These are phyloP conservation scores for Durio zibethinus DNA, from an alignment of 345 rosid genomes.

Conservation along the genomic window DNA sequence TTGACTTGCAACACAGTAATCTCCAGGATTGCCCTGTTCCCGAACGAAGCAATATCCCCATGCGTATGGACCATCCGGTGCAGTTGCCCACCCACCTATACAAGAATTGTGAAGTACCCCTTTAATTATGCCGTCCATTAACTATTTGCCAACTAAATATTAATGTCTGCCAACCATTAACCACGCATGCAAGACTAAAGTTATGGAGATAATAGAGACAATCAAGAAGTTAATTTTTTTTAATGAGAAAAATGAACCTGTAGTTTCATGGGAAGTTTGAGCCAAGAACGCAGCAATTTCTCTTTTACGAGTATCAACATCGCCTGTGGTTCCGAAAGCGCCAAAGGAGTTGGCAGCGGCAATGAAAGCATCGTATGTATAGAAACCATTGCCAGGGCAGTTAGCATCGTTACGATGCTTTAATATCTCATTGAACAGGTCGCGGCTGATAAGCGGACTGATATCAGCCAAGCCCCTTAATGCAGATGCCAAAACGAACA, in stretches of 20 bases:
- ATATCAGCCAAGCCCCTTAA: slow-evolving; percentile 8
- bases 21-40: slow-evolving; percentile 10
- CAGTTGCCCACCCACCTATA: slow-evolving; percentile 53
- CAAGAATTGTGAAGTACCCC: too few relatives aligned
- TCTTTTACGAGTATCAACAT: slow-evolving; percentile 33
- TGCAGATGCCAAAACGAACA: background rate
- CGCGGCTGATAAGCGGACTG: slow-evolving; percentile 22
- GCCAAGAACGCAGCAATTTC: slow-evolving; percentile 67
- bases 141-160: background rate
- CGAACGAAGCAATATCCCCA: slow-evolving; percentile 53
- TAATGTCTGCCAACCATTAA: too few relatives aligned
- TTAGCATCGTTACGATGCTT: slow-evolving; percentile 47
- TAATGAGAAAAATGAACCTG: slow-evolving; percentile 38
- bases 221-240: too few relatives aligned
- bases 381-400: slow-evolving; percentile 46
- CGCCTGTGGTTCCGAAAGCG: slow-evolving; percentile 50
- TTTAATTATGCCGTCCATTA: background rate
- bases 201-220: background rate
- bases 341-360: slow-evolving; percentile 47
- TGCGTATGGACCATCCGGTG: slow-evolving; percentile 57
- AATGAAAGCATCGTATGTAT: slow-evolving; percentile 60
- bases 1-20: slow-evolving; percentile 7
- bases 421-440: slow-evolving; percentile 38
- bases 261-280: slow-evolving; percentile 71
- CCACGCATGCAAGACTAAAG: background rate